A percentile compares a stretch with the other conserved stretches of the same genome.
These are phyloP conservation scores for Microthlaspi erraticum DNA, from an alignment of 345 rosid species.

Conservation along the genomic window DNA sequence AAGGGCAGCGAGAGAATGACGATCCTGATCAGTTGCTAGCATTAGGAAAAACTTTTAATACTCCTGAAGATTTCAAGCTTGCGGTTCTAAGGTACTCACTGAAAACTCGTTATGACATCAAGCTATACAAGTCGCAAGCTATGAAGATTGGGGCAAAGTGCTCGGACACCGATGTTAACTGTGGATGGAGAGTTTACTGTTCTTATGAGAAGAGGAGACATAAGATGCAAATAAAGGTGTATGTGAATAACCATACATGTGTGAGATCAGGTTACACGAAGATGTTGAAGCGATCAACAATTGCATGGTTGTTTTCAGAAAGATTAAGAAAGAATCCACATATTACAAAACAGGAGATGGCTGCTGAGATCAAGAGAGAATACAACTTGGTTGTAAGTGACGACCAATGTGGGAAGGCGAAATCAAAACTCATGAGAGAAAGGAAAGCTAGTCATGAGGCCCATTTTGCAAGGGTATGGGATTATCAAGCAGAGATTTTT, in stretches of 20 bases:
- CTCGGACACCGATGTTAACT: background rate
- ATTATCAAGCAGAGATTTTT: background rate
- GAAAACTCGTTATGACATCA: constrained; percentile 3
- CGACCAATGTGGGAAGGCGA: background rate
- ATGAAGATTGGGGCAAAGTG: background rate
- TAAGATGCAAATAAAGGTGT: background rate
- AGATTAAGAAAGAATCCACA: background rate
- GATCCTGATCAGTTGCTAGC: too few species aligned
- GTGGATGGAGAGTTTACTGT: background rate
- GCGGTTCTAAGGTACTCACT: background rate
- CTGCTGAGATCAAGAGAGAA: too few species aligned
- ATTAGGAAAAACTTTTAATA: background rate
- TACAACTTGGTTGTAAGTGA: background rate
- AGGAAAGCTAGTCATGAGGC: background rate
- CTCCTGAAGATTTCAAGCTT: too few species aligned
- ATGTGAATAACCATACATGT: background rate
- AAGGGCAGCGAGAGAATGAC: too few species aligned
- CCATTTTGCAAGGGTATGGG: background rate
- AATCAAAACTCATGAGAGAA: background rate
- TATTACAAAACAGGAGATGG: background rate
- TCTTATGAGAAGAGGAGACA: background rate
- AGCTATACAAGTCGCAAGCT: too few species aligned
- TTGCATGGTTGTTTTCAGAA: background rate
- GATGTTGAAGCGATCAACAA: background rate
- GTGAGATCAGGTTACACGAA: background rate